Evolutionary conservation across 345 rosid species (phyloP).

Genomic region (Geranium rotundifolium): DNA sequence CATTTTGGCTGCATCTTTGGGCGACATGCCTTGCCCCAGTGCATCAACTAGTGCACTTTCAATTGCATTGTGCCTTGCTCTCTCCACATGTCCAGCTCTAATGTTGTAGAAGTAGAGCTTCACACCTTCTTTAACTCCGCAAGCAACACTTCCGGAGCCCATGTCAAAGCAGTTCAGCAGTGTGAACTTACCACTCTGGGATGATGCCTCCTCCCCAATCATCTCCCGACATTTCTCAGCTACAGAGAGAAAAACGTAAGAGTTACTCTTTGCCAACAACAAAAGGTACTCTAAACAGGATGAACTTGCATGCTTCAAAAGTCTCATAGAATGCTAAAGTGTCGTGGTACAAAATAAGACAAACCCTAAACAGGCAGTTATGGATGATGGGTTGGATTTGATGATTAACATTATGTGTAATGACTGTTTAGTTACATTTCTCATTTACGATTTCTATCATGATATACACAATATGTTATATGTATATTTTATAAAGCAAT

Average conservation of each 20-base stretch:
- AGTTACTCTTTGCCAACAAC: background rate
- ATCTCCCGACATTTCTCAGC: constrained; percentile 86
- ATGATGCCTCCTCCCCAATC: constrained; percentile 70
- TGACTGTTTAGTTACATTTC: background rate
- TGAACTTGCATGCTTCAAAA: background rate
- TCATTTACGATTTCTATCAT: background rate
- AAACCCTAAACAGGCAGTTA: too few relatives aligned
- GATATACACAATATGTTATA: too few relatives aligned
- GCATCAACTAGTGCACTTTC: constrained; percentile 63
- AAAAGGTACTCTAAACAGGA: background rate
- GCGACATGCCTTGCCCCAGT: constrained; percentile 43
- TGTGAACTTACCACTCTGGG: constrained; percentile 86
- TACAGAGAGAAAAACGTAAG: constrained; percentile 9
- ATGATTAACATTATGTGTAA: background rate
- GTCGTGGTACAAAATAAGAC: background rate
- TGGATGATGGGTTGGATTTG: background rate
- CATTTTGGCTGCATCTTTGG: constrained; percentile 55
- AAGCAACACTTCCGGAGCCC: constrained; percentile 74
- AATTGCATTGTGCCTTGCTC: constrained; percentile 43
- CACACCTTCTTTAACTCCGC: constrained; percentile 77
- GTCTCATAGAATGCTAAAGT: background rate
- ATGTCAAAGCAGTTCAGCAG: constrained; percentile 81
- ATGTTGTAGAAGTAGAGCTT: constrained; percentile 81
- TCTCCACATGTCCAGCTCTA: constrained; percentile 71
- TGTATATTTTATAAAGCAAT: too few relatives aligned